Percentiles rank a stretch among this genome's conserved stretches.
Evolutionary conservation across 441 rosid genomes (phyloP).

Genomic region (Adansonia madagascariensis): DNA sequence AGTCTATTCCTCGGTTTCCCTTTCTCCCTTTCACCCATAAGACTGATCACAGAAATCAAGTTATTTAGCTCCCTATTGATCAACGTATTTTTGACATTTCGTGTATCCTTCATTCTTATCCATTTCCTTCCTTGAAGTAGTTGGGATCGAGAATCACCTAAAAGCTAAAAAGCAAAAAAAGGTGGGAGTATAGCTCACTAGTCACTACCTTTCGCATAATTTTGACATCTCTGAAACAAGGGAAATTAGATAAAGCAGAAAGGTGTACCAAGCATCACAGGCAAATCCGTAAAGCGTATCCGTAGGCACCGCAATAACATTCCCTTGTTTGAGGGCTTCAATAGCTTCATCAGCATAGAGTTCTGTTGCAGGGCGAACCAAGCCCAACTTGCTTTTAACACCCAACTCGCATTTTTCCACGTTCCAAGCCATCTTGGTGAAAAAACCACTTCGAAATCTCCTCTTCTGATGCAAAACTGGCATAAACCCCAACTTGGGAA

Average conservation of each 20-base stretch:
- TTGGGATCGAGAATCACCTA: background rate
- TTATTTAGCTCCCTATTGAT: background rate
- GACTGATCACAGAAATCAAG: background rate
- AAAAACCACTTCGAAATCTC: slow-evolving; percentile 40
- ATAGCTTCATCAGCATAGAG: slow-evolving; percentile 61
- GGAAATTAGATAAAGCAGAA: slow-evolving; percentile 19
- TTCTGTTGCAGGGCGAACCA: slow-evolving; percentile 67
- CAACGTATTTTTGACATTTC: background rate
- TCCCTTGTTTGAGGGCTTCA: slow-evolving; percentile 70
- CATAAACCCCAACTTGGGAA: slow-evolving; percentile 43
- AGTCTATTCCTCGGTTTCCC: background rate
- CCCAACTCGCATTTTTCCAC: slow-evolving; percentile 42
- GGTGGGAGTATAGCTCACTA: background rate
- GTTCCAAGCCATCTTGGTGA: slow-evolving; percentile 53
- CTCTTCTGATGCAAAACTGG: slow-evolving; percentile 34
- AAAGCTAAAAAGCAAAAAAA: background rate
- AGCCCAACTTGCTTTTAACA: slow-evolving; percentile 39
- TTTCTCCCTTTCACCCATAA: background rate
- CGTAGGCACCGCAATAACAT: slow-evolving; percentile 87
- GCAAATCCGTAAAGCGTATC: slow-evolving; percentile 96
- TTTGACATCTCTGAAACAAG: background rate
- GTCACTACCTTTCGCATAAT: background rate
- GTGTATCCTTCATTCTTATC: background rate
- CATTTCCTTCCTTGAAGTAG: background rate
- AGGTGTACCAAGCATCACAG: slow-evolving; percentile 89